These are phyloP conservation scores for Excoecaria cochinchinensis DNA, from an alignment of 345 rosid species.

Conservation along the genomic window DNA sequence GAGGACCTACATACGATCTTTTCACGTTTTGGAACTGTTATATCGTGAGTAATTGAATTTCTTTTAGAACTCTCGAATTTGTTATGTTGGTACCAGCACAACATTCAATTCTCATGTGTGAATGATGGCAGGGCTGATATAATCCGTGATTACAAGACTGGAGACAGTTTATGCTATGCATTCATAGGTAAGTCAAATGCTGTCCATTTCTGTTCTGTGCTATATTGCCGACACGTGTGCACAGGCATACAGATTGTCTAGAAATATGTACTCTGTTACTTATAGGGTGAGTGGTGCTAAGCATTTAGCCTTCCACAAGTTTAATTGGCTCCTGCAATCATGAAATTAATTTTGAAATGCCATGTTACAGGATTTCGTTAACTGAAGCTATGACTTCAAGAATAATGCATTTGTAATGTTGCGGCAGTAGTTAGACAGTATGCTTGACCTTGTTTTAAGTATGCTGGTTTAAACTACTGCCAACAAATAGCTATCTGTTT, in stretches of 20 bases:
- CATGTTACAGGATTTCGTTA: neutral
- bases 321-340: neutral
- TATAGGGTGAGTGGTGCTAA: neutral
- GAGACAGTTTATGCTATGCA: constrained; percentile 96
- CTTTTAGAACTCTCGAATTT: constrained; percentile 4
- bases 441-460: neutral
- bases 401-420: neutral
- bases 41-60: constrained; percentile 52
- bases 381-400: neutral
- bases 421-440: neutral
- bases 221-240: neutral
- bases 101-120: constrained; percentile 16
- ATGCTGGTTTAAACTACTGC: neutral
- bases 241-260: neutral
- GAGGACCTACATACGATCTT: constrained; percentile 93
- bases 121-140: constrained; percentile 70
- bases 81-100: neutral
- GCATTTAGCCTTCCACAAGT: constrained; percentile 2
- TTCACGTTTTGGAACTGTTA: constrained; percentile 89
- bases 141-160: constrained; percentile 91
- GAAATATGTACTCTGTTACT: neutral
- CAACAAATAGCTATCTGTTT: neutral
- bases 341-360: neutral
- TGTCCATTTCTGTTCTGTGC: neutral
- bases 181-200: constrained; percentile 67